phyloP scores from a whole-genome alignment of 176 grass and related monocot genomes.

The Themeda triandra region DNA sequence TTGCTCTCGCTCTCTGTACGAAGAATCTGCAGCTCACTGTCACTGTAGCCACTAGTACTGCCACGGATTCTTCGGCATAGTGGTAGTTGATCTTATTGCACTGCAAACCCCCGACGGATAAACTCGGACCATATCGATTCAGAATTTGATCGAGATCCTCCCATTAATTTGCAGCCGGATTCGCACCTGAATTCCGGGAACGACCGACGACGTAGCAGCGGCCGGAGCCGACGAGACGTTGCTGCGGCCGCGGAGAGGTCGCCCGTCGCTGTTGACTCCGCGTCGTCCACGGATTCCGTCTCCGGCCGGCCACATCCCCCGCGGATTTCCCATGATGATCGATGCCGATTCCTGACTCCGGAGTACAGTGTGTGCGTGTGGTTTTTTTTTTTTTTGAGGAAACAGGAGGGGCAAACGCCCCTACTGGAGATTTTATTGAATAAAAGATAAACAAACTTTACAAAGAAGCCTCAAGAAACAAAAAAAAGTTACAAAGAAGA shows the following conservation, averaged over 20 bases:
- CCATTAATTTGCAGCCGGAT: background rate
- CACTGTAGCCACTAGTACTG: background rate
- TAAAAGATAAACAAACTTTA: too few relatives aligned
- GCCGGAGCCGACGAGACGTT: background rate
- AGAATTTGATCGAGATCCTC: background rate
- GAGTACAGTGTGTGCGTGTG: slow-evolving; percentile 7
- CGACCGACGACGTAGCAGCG: background rate
- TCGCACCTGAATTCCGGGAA: background rate
- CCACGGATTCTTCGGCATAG: background rate
- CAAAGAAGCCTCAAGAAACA: too few relatives aligned
- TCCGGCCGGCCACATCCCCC: background rate
- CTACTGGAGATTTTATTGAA: too few relatives aligned
- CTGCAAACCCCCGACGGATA: background rate
- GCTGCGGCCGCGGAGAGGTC: background rate
- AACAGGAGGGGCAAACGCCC: too few relatives aligned
- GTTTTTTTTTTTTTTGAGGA: too few relatives aligned
- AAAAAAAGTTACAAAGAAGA: too few relatives aligned
- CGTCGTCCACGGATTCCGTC: background rate
- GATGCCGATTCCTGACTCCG: background rate
- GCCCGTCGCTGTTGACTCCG: background rate
- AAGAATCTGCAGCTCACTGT: background rate
- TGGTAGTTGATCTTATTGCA: background rate
- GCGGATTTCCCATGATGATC: background rate
- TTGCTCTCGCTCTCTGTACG: background rate
- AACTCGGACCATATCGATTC: background rate